These are phyloP conservation scores for Thymus quinquecostatus DNA, from an alignment of 257 asterid species.

Conservation along the genomic window DNA sequence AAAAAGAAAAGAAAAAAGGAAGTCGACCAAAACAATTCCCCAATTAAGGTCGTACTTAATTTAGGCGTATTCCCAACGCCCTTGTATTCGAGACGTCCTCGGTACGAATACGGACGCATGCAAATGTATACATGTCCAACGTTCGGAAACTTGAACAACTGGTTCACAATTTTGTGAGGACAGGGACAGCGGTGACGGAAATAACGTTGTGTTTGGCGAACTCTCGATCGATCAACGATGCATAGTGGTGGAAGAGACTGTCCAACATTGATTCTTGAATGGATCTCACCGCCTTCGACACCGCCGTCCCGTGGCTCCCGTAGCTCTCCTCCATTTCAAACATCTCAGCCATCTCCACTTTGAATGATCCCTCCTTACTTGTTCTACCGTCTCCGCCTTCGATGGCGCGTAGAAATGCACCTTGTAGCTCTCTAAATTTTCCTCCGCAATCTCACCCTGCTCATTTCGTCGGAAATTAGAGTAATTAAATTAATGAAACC, in stretches of 20 bases:
- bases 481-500: too few species aligned
- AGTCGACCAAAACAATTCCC: too few species aligned
- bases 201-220: conserved; percentile 46
- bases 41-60: too few species aligned
- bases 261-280: conserved; percentile 79
- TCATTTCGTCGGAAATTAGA: too few species aligned
- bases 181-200: conserved; percentile 47
- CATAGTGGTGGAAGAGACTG: conserved; percentile 59
- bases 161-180: conserved; percentile 48
- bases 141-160: too few species aligned
- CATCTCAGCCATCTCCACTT: conserved; percentile 51
- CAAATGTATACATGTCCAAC: too few species aligned
- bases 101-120: too few species aligned
- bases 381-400: conserved; percentile 60
- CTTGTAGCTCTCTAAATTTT: conserved; percentile 66
- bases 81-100: too few species aligned
- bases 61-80: too few species aligned
- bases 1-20: too few species aligned
- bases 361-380: conserved; percentile 60
- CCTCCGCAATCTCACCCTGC: conserved; percentile 70
- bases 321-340: conserved; percentile 52
- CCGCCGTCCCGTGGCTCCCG: conserved; percentile 48
- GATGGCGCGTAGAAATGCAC: conserved; percentile 87
- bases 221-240: conserved; percentile 61
- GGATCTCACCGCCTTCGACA: conserved; percentile 76